A percentile compares a stretch with the other conserved stretches of the same genome.
Conservation (phyloP, 2,329 filamentous ascomycete species). For the Incumbomyces delicatus region DNA sequence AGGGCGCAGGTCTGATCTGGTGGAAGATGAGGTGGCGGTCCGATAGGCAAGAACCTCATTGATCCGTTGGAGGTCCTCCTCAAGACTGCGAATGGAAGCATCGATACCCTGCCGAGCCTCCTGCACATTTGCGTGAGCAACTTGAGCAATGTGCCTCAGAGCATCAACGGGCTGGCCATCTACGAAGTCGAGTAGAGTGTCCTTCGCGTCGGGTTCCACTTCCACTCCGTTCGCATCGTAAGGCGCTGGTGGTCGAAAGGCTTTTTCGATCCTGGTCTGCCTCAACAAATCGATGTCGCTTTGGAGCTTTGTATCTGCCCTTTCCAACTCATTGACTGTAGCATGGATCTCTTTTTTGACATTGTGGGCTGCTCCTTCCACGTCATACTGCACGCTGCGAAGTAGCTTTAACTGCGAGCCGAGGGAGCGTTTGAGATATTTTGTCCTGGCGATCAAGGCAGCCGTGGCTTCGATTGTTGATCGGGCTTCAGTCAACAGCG, state of each 20-base stretch:
- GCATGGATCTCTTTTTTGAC: constrained; percentile 36
- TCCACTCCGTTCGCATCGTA: neutral
- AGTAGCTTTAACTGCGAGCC: constrained; percentile 37
- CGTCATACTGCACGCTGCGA: constrained; percentile 33
- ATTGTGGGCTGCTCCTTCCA: constrained; percentile 33
- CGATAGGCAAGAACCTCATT: constrained; percentile 42
- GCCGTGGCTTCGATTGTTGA: constrained; percentile 68
- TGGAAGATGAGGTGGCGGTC: constrained; percentile 17
- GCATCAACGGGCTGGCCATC: constrained; percentile 52
- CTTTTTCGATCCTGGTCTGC: constrained; percentile 49
- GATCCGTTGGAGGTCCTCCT: constrained; percentile 60
- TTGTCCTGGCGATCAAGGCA: constrained; percentile 58
- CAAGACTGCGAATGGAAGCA: constrained; percentile 54
- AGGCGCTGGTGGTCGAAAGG: constrained; percentile 37
- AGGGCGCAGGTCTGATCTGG: constrained; percentile 24
- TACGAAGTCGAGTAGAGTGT: constrained; percentile 57
- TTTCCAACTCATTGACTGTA: constrained; percentile 48
- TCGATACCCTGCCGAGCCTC: constrained; percentile 49
- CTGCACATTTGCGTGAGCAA: constrained; percentile 52
- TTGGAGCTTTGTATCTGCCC: constrained; percentile 47
- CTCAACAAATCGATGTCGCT: constrained; percentile 46
- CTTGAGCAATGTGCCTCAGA: constrained; percentile 46
- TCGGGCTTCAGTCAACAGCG: constrained; percentile 69
- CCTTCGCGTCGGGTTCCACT: constrained; percentile 25
- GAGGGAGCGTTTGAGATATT: constrained; percentile 57